Evolutionary conservation across 352 stramenopile species (phyloP).

Genomic region (Phytopythium kandeliae): DNA sequence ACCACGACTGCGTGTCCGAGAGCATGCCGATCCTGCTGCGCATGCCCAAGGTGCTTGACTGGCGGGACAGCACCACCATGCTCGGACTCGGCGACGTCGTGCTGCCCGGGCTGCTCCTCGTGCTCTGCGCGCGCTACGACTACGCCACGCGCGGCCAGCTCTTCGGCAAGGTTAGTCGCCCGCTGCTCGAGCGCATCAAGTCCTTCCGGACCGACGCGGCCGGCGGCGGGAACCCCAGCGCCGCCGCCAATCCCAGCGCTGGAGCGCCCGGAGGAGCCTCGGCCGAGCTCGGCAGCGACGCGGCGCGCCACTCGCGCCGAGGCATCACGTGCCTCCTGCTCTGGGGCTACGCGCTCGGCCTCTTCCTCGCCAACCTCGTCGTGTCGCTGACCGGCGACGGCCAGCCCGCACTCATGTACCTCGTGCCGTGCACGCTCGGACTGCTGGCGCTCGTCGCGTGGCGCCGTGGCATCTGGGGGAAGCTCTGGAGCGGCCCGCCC

Average conservation of each 20-base stretch:
- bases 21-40: constrained; percentile 93
- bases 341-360: constrained; percentile 91
- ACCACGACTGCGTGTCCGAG: constrained; percentile 64
- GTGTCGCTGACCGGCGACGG: constrained; percentile 91
- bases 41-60: constrained; percentile 92
- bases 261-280: not conserved
- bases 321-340: constrained; percentile 81
- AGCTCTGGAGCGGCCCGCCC: constrained; percentile 88
- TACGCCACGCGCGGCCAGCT: constrained; percentile 75
- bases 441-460: constrained; percentile 69
- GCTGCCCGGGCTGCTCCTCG: constrained; percentile 92
- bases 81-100: constrained; percentile 97
- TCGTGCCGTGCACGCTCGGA: constrained; percentile 92
- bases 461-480: constrained; percentile 77
- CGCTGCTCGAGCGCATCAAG: constrained; percentile 36
- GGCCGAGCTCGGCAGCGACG: constrained; percentile 39
- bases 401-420: constrained; percentile 95
- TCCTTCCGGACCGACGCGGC: constrained; percentile 18
- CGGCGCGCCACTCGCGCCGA: constrained; percentile 27
- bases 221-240: not conserved
- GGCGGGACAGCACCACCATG: constrained; percentile 88
- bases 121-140: constrained; percentile 94
- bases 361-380: constrained; percentile 91
- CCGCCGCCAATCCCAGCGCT: not conserved
- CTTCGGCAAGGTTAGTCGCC: constrained; percentile 48